Conservation (phyloP, 441 rosid genomes). For the Pelargonium myrrhifolium region DNA sequence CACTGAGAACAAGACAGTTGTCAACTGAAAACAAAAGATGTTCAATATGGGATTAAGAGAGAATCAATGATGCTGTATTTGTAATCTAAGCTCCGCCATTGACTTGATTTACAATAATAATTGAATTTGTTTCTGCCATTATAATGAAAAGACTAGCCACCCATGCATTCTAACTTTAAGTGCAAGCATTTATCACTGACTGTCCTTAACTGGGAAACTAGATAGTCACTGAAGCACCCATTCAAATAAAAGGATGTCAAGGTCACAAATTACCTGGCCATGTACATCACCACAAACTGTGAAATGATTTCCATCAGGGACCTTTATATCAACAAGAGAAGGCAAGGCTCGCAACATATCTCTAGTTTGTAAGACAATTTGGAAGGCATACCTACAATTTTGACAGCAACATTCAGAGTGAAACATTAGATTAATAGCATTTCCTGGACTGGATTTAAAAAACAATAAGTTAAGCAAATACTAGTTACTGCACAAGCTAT, state of each 20-base stretch:
- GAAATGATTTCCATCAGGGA: slow-evolving; percentile 64
- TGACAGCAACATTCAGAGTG: slow-evolving; percentile 14
- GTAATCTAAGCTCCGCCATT: not conserved
- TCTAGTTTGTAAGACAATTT: slow-evolving; percentile 81
- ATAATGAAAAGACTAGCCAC: not conserved
- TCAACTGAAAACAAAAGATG: not conserved
- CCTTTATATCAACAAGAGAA: slow-evolving; percentile 70
- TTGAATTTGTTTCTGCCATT: not conserved
- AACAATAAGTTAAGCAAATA: slow-evolving; percentile 11
- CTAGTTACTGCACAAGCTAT: slow-evolving; percentile 7
- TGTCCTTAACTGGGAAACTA: not conserved
- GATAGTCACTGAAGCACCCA: not conserved
- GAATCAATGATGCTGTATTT: not conserved
- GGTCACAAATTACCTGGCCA: slow-evolving; percentile 69
- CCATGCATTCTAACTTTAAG: not conserved
- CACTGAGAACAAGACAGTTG: not conserved
- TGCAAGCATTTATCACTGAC: not conserved
- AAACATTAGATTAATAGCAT: slow-evolving; percentile 9
- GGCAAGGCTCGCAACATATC: slow-evolving; percentile 66
- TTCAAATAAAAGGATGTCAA: slow-evolving; percentile 10
- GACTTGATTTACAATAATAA: not conserved
- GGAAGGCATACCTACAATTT: slow-evolving; percentile 75
- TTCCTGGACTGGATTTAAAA: not conserved
- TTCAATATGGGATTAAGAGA: not conserved
- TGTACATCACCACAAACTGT: slow-evolving; percentile 98